phyloP scores from a whole-genome alignment of 179 eudicot species.

The Amaranthus tricolor region DNA sequence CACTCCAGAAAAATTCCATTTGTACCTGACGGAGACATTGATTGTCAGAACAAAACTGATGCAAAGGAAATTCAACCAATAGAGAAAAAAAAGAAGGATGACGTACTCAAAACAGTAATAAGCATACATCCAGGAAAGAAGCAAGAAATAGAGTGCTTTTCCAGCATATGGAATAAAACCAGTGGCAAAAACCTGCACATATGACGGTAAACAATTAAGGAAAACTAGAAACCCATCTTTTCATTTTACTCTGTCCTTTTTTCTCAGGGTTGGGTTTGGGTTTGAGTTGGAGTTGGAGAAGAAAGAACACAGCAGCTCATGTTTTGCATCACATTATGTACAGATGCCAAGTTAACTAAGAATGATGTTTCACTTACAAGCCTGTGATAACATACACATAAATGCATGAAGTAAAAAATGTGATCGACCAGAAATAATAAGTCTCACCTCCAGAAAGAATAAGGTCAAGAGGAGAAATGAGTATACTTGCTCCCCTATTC shows the following conservation, averaged over 20 bases:
- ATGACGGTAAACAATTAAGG: background rate
- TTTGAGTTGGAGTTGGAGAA: background rate
- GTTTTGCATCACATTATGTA: background rate
- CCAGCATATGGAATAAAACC: constrained; percentile 84
- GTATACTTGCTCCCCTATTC: constrained; percentile 88
- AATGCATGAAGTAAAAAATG: background rate
- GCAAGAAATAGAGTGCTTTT: constrained; percentile 70
- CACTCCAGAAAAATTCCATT: constrained; percentile 92
- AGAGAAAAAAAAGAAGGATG: constrained; percentile 14
- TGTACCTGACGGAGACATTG: constrained; percentile 52
- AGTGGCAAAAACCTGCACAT: constrained; percentile 67
- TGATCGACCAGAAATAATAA: constrained; percentile 4
- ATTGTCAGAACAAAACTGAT: constrained; percentile 6
- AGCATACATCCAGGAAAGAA: constrained; percentile 97
- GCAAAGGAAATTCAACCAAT: background rate
- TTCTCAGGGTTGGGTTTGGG: too few relatives aligned
- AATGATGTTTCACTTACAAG: background rate
- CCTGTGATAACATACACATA: constrained; percentile 2
- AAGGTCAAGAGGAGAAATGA: constrained; percentile 71
- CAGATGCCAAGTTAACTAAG: background rate
- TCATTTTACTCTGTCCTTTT: too few relatives aligned
- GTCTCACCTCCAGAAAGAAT: constrained; percentile 81
- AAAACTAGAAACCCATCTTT: background rate
- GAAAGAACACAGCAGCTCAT: background rate
- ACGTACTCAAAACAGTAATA: constrained; percentile 98